Conservation (phyloP, 805 yeast species). For the Wickerhamiella siamensis region DNA sequence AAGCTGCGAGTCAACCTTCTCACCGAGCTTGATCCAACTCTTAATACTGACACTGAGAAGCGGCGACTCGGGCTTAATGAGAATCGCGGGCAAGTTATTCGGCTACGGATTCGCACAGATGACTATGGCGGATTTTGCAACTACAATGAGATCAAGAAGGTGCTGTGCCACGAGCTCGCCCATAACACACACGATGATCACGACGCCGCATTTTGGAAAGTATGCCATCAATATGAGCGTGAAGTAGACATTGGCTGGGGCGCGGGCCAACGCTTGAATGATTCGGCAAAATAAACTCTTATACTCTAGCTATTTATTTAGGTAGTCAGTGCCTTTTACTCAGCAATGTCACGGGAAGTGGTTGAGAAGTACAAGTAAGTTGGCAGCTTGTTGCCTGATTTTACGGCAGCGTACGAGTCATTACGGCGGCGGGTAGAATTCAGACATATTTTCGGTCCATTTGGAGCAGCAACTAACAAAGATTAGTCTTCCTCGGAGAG, state of each 20-base stretch:
- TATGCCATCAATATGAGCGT: slow-evolving; percentile 23
- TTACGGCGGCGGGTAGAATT: not conserved
- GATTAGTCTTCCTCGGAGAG: slow-evolving; percentile 93
- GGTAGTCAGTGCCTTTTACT: slow-evolving; percentile 9
- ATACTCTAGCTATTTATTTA: slow-evolving; percentile 6
- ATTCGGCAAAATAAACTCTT: not conserved
- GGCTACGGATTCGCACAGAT: slow-evolving; percentile 28
- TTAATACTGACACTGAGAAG: slow-evolving; percentile 22
- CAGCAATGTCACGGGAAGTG: slow-evolving; percentile 13
- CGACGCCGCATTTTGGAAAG: slow-evolving; percentile 24
- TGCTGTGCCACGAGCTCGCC: slow-evolving; percentile 28
- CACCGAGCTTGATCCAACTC: slow-evolving; percentile 28
- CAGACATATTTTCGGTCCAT: no score
- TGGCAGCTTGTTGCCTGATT: not conserved
- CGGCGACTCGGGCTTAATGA: slow-evolving; percentile 25
- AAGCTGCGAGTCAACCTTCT: slow-evolving; percentile 25
- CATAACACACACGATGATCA: slow-evolving; percentile 27
- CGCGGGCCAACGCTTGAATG: slow-evolving; percentile 12
- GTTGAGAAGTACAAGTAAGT: slow-evolving; percentile 29
- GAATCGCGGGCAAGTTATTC: slow-evolving; percentile 25
- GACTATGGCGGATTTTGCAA: slow-evolving; percentile 26
- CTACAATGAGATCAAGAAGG: slow-evolving; percentile 23
- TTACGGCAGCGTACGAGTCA: not conserved
- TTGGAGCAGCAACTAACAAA: slow-evolving; percentile 29
- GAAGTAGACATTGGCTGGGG: slow-evolving; percentile 21